These are phyloP conservation scores for Yamadazyma insecticola DNA, from an alignment of 805 yeast genomes.

Conservation along the genomic window DNA sequence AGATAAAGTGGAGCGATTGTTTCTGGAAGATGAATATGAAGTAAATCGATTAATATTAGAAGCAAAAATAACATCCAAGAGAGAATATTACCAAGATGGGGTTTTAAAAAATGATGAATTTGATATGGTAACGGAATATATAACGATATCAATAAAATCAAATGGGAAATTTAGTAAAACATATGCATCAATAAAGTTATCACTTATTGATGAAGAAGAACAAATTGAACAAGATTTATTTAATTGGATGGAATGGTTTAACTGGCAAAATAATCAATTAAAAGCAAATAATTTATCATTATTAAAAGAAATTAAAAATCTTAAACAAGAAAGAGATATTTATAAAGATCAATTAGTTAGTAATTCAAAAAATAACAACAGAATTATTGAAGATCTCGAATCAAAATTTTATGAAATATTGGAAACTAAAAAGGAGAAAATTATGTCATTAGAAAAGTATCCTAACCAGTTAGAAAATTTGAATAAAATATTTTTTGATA, in stretches of 20 bases:
- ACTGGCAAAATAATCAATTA: conserved; percentile 6
- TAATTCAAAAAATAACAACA: conserved; percentile 1
- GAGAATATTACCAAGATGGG: conserved; percentile 17
- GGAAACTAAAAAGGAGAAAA: conserved; percentile 26
- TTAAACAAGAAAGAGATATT: conserved; percentile 5
- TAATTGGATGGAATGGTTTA: conserved; percentile 7
- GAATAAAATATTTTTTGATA: conserved; percentile 13
- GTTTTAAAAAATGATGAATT: conserved; percentile 22
- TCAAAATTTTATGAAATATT: conserved; percentile 22
- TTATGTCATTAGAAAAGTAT: conserved; percentile 18
- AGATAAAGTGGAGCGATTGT: conserved; percentile 11
- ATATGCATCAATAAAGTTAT: conserved; percentile 18
- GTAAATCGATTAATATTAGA: conserved; percentile 5
- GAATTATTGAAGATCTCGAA: conserved; percentile 20
- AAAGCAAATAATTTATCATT: conserved; percentile 5
- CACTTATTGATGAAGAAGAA: conserved; percentile 15
- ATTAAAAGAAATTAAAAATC: no score
- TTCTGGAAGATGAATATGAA: conserved; percentile 11
- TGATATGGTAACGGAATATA: conserved; percentile 13
- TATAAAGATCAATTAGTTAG: conserved; percentile 4
- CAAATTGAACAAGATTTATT: no score
- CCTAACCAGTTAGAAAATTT: conserved; percentile 10
- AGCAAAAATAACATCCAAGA: conserved; percentile 18
- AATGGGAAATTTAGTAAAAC: conserved; percentile 21
- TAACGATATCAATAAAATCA: conserved; percentile 18